Conservation (phyloP, 768 basidiomycete species). For the Rhodotorula toruloides region DNA sequence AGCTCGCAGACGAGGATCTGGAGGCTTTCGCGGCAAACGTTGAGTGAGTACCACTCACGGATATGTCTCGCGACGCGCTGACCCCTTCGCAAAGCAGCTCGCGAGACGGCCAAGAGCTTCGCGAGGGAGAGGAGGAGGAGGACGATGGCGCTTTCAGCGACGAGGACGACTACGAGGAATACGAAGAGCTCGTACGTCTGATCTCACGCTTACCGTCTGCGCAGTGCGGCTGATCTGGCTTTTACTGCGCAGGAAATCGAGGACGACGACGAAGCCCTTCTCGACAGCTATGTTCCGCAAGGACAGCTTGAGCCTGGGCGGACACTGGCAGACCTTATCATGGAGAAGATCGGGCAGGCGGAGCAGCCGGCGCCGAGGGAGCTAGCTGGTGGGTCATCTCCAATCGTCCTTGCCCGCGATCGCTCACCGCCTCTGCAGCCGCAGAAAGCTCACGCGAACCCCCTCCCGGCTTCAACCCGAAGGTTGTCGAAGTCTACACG, state of each 20-base stretch:
- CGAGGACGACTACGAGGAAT: constrained; percentile 52
- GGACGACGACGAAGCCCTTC: constrained; percentile 74
- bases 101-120: constrained; percentile 37
- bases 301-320: constrained; percentile 49
- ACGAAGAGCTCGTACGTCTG: constrained; percentile 51
- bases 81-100: background rate
- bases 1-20: constrained; percentile 41
- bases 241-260: constrained; percentile 61
- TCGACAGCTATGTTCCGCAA: constrained; percentile 73
- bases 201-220: background rate
- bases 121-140: constrained; percentile 53
- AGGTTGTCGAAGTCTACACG: constrained; percentile 84
- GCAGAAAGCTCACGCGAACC: constrained; percentile 11
- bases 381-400: constrained; percentile 51
- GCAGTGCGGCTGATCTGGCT: background rate
- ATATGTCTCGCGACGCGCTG: background rate
- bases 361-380: constrained; percentile 49
- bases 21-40: constrained; percentile 35
- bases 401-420: no score
- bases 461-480: constrained; percentile 71
- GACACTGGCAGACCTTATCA: constrained; percentile 94
- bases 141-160: constrained; percentile 52
- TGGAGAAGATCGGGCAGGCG: constrained; percentile 75
- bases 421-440: background rate
- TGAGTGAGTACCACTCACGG: constrained; percentile 8